Base-by-base conservation (phyloP, 2,329 filamentous ascomycete genomes). In the Arthrobotrys conoides region DNA sequence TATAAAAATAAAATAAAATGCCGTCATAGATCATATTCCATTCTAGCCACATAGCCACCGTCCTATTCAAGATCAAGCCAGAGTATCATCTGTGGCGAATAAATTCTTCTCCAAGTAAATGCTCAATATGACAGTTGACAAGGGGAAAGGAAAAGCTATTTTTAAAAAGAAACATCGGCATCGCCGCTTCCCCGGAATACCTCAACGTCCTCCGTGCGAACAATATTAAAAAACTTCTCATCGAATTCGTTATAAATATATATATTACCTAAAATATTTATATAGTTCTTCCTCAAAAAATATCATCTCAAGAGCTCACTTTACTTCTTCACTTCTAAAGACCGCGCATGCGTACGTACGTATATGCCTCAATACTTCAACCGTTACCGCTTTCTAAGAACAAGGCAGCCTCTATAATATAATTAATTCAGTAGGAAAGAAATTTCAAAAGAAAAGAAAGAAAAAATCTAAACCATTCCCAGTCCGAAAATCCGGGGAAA, bases 401-500 rank as follows among this genome's bases (percentile, higher is more conserved):
- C 24, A 16, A 30, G 16, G 18, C 48, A 30, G 6, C 27, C 27
- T 6, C 6, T 6, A 36, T 36, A 8, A 36, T 36, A n/a, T n/a
- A n/a, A n/a, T n/a, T n/a, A n/a, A n/a, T n/a, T n/a, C n/a, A n/a
- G n/a, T n/a, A n/a, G 12, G 8, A 9, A 22, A 24, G 9, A 49
- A 53, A 53, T 0, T n/a, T 30, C 27, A 6, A 18, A 33, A 53
- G 8, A 41, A 18, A 8, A 27, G 38, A 24, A 16, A 41, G 66
- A 71, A 65, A 65, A 57, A 61, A 57, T 41, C 72, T 76, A 77
- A 66, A 41, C 72, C 51, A 49, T 33, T 70, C 70, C 70, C 49
- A 22, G 67, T 63, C 48, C 44, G 44, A 71, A 76, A 77, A 77
- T 77, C 73, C 61, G 73, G 73, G 73, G 73, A 77, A 77, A 77